Evolutionary conservation across 1,284 basidiomycete species (phyloP).

Genomic region (Ceratobasidium sp.): DNA sequence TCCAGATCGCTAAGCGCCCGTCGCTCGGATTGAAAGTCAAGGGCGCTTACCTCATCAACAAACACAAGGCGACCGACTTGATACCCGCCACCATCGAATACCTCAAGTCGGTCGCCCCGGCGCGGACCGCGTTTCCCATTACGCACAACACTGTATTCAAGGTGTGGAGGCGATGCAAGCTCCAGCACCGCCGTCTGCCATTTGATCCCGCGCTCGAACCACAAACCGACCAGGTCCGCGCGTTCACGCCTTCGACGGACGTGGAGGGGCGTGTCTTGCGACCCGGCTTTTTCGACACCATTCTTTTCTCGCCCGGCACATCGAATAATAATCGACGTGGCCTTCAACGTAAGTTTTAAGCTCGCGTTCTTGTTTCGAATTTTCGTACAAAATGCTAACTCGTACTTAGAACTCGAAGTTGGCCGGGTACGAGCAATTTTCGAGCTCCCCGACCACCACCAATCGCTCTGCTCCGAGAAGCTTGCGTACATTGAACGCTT

Average conservation of each 20-base stretch:
- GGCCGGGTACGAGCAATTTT: constrained; percentile 21
- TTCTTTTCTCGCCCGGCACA: constrained; percentile 7
- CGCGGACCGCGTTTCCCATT: not conserved
- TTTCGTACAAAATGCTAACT: not conserved
- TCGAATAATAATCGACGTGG: not conserved
- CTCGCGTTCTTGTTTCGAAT: not conserved
- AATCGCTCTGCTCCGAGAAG: not conserved
- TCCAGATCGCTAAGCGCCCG: not conserved
- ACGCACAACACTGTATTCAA: not conserved
- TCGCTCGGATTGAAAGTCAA: not conserved
- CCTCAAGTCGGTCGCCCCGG: not conserved
- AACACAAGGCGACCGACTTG: constrained; percentile 6
- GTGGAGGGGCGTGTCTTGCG: not conserved
- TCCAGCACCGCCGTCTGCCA: constrained; percentile 5
- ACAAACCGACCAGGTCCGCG: constrained; percentile 13
- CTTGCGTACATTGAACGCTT: constrained; percentile 26
- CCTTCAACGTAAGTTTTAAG: not conserved
- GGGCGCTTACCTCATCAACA: constrained; percentile 19
- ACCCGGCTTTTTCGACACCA: constrained; percentile 1
- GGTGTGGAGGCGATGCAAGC: constrained; percentile 24
- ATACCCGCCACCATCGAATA: not conserved
- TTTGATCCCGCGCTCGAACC: not conserved
- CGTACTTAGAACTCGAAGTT: not conserved
- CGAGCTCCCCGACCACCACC: not conserved
- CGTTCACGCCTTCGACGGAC: not conserved